Evolutionary conservation across 345 rosid genomes (phyloP).

Genomic region (Eucalyptus curtisii): DNA sequence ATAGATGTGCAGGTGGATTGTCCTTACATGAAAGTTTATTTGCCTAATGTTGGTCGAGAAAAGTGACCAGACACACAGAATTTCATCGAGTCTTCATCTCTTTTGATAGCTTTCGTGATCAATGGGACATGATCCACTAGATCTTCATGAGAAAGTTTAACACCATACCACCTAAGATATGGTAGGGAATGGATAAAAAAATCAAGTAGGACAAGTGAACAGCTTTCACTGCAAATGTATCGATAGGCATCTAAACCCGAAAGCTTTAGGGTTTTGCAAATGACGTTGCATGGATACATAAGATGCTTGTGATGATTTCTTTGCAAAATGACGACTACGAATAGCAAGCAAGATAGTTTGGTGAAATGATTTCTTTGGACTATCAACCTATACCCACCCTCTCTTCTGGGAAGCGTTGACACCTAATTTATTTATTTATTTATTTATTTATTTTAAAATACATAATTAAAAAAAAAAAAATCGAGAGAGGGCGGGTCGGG

Average conservation of each 20-base stretch:
- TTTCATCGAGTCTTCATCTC: conserved; percentile 29
- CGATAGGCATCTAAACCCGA: conserved; percentile 10
- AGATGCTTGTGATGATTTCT: conserved; percentile 10
- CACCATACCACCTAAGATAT: conserved; percentile 19
- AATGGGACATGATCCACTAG: conserved; percentile 25
- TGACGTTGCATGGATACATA: conserved; percentile 12
- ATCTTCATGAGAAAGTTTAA: conserved; percentile 34
- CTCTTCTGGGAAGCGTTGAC: background rate
- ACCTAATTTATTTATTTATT: no score
- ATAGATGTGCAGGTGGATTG: no score
- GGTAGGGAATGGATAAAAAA: background rate
- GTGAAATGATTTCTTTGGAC: conserved; percentile 25
- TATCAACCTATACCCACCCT: conserved; percentile 15
- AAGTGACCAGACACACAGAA: conserved; percentile 12
- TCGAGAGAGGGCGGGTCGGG: no score
- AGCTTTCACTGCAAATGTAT: background rate
- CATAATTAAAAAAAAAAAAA: no score
- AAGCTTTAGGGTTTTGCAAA: conserved; percentile 3
- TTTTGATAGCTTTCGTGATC: conserved; percentile 28
- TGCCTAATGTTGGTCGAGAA: background rate
- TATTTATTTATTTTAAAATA: background rate
- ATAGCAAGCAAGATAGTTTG: conserved; percentile 7
- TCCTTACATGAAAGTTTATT: no score
- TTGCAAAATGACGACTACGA: conserved; percentile 23
- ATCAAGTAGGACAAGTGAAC: no score